Conservation (phyloP, 1,284 basidiomycete species). For the Rhodotorula sp. region DNA sequence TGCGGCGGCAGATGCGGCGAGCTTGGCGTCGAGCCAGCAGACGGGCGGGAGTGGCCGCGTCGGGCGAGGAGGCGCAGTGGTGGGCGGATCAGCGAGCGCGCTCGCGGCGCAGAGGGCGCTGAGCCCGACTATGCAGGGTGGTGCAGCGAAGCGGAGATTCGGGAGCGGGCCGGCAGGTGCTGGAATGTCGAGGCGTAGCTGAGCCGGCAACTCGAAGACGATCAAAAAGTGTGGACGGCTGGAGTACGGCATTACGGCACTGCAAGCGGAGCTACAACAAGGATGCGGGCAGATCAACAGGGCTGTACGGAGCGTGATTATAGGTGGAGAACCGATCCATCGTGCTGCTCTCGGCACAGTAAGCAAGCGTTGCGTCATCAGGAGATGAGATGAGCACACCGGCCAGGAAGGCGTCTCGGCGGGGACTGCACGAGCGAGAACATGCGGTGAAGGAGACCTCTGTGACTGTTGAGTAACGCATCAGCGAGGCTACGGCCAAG, state of each 20-base stretch:
- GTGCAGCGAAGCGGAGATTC: conserved; percentile 2
- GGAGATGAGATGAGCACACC: not conserved
- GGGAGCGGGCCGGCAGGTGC: not conserved
- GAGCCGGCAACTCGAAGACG: no score
- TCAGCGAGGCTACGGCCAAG: no score
- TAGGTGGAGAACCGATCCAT: not conserved
- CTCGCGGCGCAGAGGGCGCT: conserved; percentile 1
- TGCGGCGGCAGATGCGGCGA: not conserved
- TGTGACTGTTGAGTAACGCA: not conserved
- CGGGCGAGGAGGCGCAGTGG: not conserved
- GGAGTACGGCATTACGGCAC: not conserved
- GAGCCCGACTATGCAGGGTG: conserved; percentile 8
- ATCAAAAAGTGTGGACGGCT: no score
- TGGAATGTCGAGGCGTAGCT: no score
- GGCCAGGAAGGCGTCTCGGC: not conserved
- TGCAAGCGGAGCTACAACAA: not conserved
- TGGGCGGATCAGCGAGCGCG: not conserved
- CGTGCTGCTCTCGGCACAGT: not conserved
- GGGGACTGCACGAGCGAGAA: not conserved
- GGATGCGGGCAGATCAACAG: not conserved
- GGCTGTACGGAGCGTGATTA: not conserved
- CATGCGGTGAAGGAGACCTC: not conserved
- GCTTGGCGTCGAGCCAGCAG: not conserved
- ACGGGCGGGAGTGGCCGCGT: not conserved
- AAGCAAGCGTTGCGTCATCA: no score